Base-by-base conservation (phyloP, 441 rosid genomes). In the Codiaeum variegatum region DNA sequence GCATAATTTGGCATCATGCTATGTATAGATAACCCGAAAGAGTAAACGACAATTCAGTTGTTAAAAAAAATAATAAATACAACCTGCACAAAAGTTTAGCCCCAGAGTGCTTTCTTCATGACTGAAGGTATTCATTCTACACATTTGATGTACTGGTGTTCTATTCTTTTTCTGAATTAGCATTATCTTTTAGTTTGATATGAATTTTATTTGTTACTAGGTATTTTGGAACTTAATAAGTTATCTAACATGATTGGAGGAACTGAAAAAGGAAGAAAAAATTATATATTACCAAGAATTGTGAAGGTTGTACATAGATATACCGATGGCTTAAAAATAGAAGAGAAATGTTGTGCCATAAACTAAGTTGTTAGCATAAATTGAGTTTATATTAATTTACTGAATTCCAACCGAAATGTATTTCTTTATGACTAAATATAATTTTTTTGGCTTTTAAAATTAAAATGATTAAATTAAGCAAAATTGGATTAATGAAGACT, bases 61-160 rank as follows among this genome's bases (percentile, higher is more conserved):
- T 28, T 72, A 78, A 78, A 24, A 85, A 76, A 69, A 80, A 61
- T 66, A 83, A 80, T 49, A 91, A 86, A 85, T 88, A 74, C 76
- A 91, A 89, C 68, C 66, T 90, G 79, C 90, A 96, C 55, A 90
- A 89, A 70, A 95, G 99, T 84, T 86, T 95, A 82, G 97, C 97
- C 6, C 91, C 98, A 98, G 94, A 92, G 77, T 77, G 99, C 97
- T 67, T 93, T 96, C 81, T 93, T 93, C 90, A 96, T 98, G 16
- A 87, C 86, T 77, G 91, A 84, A 65, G 98, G 99, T 85, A 81
- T 66, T 49, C 38, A 38, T 73, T 10, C 28, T 54, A 7, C 40
- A 26, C 24, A 16, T 58, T 18, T 49, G 5, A 29, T 47, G 9
- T 40, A 47, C 16, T 28, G 23, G 59, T 5, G 36, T 2, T 24